phyloP scores from a whole-genome alignment of 352 stramenopile genomes.

The Phytopythium sindhum region DNA sequence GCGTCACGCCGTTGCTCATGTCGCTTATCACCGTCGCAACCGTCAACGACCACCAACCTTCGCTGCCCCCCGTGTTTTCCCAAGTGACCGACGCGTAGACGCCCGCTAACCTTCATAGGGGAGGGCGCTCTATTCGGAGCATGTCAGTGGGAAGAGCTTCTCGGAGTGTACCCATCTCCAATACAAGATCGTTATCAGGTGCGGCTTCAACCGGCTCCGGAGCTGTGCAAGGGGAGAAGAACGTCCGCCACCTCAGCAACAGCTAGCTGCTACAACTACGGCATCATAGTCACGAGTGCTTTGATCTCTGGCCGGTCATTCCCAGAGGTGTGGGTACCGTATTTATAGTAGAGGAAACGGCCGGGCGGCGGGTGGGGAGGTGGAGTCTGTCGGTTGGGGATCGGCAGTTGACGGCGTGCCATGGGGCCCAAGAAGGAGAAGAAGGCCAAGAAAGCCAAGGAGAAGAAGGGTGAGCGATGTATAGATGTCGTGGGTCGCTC shows the following conservation, averaged over 20 bases:
- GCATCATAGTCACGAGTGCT: too few species aligned
- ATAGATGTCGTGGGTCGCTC: background rate
- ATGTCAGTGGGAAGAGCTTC: background rate
- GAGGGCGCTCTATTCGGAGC: background rate
- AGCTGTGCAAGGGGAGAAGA: too few species aligned
- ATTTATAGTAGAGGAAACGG: slow-evolving; percentile 1
- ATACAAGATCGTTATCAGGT: background rate
- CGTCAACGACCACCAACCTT: slow-evolving; percentile 1
- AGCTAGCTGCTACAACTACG: too few species aligned
- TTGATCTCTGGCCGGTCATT: too few species aligned
- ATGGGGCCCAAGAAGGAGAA: slow-evolving; percentile 79
- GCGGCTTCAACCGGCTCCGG: background rate
- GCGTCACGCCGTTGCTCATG: slow-evolving; percentile 54
- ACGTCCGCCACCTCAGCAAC: too few species aligned
- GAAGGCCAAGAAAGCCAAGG: slow-evolving; percentile 69
- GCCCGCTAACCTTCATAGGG: background rate
- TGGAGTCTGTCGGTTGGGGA: background rate
- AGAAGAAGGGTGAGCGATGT: slow-evolving; percentile 55
- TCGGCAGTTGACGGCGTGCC: background rate
- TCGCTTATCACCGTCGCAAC: background rate
- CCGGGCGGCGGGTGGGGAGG: background rate
- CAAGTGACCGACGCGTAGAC: background rate
- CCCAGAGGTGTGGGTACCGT: background rate
- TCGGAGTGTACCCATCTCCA: background rate
- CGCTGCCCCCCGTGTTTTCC: background rate